These are phyloP conservation scores for Bombardia bombarda DNA, from an alignment of 495 filamentous ascomycete genomes.

Conservation along the genomic window DNA sequence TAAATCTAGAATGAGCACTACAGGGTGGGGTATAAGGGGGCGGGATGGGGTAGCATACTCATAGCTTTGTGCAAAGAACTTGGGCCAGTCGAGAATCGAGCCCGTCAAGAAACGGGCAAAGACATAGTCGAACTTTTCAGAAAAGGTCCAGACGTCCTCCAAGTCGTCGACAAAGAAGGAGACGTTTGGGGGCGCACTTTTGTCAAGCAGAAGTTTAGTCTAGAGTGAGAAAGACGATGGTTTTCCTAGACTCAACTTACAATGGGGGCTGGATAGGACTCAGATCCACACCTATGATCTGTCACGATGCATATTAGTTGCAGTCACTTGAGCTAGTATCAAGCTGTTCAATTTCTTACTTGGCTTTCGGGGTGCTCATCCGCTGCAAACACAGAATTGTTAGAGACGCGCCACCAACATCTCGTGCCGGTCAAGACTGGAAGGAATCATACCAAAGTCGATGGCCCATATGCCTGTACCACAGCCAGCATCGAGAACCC, in stretches of 20 bases:
- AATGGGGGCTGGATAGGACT: conserved; percentile 39
- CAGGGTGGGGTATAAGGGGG: neutral
- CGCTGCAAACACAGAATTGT: conserved; percentile 5
- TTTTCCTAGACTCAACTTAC: conserved; percentile 27
- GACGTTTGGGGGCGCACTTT: conserved; percentile 25
- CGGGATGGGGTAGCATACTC: neutral
- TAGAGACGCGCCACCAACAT: too few species aligned
- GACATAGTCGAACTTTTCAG: conserved; percentile 39
- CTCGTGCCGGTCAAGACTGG: neutral
- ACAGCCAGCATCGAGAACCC: conserved; percentile 18
- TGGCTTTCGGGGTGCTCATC: conserved; percentile 17
- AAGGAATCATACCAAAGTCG: conserved; percentile 5
- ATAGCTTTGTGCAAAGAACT: conserved; percentile 15
- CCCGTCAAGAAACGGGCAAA: conserved; percentile 34
- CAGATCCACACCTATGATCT: conserved; percentile 24
- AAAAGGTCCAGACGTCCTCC: conserved; percentile 36
- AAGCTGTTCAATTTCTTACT: too few species aligned
- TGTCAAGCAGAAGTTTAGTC: neutral
- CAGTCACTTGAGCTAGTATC: too few species aligned
- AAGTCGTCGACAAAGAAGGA: conserved; percentile 34
- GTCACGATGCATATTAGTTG: too few species aligned
- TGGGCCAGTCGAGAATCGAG: conserved; percentile 33
- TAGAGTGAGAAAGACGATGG: neutral
- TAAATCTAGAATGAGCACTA: neutral
- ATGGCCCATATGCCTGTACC: conserved; percentile 23